Base-by-base conservation (phyloP, 768 basidiomycete genomes). In the Mycena pura region DNA sequence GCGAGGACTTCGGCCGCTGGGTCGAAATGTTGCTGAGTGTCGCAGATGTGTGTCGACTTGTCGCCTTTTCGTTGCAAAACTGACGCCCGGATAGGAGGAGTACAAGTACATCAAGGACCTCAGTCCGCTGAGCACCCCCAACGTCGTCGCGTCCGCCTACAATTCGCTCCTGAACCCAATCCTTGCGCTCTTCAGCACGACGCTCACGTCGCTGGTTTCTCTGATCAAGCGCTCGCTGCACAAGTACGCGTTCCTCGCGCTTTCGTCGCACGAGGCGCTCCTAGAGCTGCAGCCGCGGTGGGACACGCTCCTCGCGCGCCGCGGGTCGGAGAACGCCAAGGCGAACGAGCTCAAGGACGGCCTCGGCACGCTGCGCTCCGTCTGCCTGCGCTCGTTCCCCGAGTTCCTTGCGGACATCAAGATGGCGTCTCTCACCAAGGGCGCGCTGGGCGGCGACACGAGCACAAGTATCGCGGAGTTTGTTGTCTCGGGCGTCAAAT, bases 341-440 rank as follows among this genome's bases (percentile, higher is more conserved):
- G 83, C 77, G 24, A 92, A 92, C 65, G 92, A 92, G 66, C 73
- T 91, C 44, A 88, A 85, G 66, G 93, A 94, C 9, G 87, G 86
- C 0, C 67, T 91, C 7, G 84, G 86, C 49, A 76, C 83, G 6
- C 76, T 95, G 10, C 78, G 90, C 14, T 85, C 82, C 0, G 79
- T 93, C 1, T 92, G 91, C 68, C 73, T 94, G 59, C 80, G 93
- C 43, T 92, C 90, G 50, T 95, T 94, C 72, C 92, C 93, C 0
- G 92, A 95, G 68, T 90, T 91, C 64, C 71, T 95, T 44, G 91
- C 86, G 17, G 91, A 94, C 70, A 74, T 94, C 68, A 92, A 92
- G 72, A 71, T 88, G 61, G 87, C 86, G 1, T 84, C 82, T 2
- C 69, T 80, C 40, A 74, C 84, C 5, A 86, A 80, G 62, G 41